These are phyloP conservation scores for Cryptosporidium xiaoi DNA, from an alignment of 169 alveolate species.

Conservation along the genomic window DNA sequence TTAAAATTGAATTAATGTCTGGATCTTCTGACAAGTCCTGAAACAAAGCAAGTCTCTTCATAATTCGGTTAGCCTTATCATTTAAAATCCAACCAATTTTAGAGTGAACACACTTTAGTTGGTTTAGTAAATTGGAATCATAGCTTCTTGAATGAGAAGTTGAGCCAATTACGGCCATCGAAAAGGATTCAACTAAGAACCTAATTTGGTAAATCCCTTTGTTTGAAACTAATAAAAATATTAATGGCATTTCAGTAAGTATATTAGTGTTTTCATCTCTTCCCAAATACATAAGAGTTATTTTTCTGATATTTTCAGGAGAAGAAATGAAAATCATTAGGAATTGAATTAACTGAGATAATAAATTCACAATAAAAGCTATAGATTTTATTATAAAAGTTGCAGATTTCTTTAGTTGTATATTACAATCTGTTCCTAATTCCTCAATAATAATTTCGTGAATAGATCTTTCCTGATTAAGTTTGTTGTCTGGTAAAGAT, in stretches of 20 bases:
- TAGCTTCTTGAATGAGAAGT: neutral
- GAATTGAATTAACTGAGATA: constrained; percentile 33
- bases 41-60: constrained; percentile 40
- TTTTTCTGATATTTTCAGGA: neutral
- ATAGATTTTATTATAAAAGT: constrained; percentile 42
- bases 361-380: constrained; percentile 26
- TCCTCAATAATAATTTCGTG: constrained; percentile 27
- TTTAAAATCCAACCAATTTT: constrained; percentile 35
- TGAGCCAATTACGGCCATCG: neutral
- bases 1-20: constrained; percentile 15
- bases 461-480: neutral
- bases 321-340: constrained; percentile 1
- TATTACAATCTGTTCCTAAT: neutral
- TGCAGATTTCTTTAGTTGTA: constrained; percentile 15
- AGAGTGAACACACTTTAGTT: constrained; percentile 10
- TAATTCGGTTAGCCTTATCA: constrained; percentile 1
- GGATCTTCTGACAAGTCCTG: constrained; percentile 1
- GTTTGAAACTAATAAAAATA: constrained; percentile 41
- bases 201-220: constrained; percentile 10
- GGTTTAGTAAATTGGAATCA: neutral
- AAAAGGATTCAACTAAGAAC: constrained; percentile 50
- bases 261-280: neutral
- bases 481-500: neutral
- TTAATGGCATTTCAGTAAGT: constrained; percentile 27
- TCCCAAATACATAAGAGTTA: constrained; percentile 12